Evolutionary conservation across 2,329 filamentous ascomycete genomes (phyloP).

Genomic region (Emmonsiellopsis sp.): DNA sequence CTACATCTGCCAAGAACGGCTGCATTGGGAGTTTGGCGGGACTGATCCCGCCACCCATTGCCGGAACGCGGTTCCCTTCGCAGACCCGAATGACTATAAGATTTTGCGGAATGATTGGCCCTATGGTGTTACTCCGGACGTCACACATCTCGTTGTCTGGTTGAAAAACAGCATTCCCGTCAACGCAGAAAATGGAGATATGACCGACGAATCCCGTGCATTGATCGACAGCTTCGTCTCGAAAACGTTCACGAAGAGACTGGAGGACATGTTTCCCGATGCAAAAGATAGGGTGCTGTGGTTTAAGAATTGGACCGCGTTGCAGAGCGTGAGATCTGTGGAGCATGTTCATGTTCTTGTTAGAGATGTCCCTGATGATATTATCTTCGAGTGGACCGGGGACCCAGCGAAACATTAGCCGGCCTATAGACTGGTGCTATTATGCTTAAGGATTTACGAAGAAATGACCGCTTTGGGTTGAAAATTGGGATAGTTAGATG

Average conservation of each 20-base stretch:
- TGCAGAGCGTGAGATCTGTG: slow-evolving; percentile 52
- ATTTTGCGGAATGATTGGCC: slow-evolving; percentile 57
- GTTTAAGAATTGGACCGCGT: slow-evolving; percentile 56
- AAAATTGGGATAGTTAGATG: not conserved
- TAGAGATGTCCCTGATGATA: slow-evolving; percentile 36
- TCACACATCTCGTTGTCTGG: slow-evolving; percentile 52
- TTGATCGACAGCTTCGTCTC: slow-evolving; percentile 43
- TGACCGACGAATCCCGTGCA: slow-evolving; percentile 41
- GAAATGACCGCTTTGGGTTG: not conserved
- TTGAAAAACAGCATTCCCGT: slow-evolving; percentile 42
- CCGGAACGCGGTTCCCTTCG: slow-evolving; percentile 44
- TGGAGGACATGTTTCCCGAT: slow-evolving; percentile 27
- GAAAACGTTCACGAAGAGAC: slow-evolving; percentile 39
- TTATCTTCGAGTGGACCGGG: slow-evolving; percentile 38
- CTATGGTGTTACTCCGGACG: slow-evolving; percentile 47
- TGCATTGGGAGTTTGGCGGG: slow-evolving; percentile 40
- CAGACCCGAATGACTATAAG: slow-evolving; percentile 44
- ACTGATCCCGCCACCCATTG: slow-evolving; percentile 13
- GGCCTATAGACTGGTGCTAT: too few species aligned
- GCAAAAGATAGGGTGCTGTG: slow-evolving; percentile 45
- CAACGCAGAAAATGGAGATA: slow-evolving; percentile 38
- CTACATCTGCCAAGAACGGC: slow-evolving; percentile 47
- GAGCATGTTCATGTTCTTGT: slow-evolving; percentile 51
- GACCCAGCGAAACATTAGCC: slow-evolving; percentile 15
- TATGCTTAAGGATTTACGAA: too few species aligned